Conservation (phyloP, 1,284 basidiomycete genomes). For the Moniliella sp. region DNA sequence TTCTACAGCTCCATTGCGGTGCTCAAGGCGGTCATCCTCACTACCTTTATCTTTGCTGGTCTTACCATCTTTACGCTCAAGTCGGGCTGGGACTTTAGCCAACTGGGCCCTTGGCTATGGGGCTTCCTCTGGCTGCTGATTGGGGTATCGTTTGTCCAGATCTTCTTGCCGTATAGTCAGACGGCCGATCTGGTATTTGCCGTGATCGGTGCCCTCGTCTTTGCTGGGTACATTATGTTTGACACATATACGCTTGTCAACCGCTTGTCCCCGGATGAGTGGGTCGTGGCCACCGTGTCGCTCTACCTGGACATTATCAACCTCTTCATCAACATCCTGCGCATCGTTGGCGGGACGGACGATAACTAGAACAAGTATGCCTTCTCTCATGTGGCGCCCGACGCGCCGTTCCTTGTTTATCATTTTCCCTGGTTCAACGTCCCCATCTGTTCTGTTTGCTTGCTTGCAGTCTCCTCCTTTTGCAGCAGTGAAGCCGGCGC, state of each 20-base stretch:
- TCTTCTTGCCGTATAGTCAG: constrained; percentile 56
- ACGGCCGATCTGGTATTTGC: constrained; percentile 59
- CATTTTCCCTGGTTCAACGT: too few relatives aligned
- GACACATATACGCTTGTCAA: constrained; percentile 62
- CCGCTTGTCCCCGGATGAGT: constrained; percentile 63
- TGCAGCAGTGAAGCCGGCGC: too few relatives aligned
- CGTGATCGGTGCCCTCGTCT: constrained; percentile 54
- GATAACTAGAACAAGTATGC: too few relatives aligned
- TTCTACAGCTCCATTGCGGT: constrained; percentile 54
- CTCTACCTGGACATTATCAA: constrained; percentile 57
- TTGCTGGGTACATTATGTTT: constrained; percentile 45
- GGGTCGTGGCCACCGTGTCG: constrained; percentile 59
- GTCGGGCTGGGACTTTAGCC: constrained; percentile 54
- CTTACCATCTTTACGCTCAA: constrained; percentile 57
- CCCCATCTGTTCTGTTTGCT: too few relatives aligned
- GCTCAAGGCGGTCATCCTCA: constrained; percentile 70
- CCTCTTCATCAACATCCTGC: constrained; percentile 56
- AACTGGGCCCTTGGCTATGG: constrained; percentile 62
- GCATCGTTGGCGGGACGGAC: too few relatives aligned
- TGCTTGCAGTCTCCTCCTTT: too few relatives aligned
- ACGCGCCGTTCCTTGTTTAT: too few relatives aligned
- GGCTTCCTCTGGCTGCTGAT: constrained; percentile 38
- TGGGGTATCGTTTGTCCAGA: constrained; percentile 41
- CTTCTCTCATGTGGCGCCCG: too few relatives aligned
- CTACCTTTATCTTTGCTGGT: constrained; percentile 63